Base-by-base conservation (phyloP, 2,329 filamentous ascomycete species). In the Diplodia seriata region DNA sequence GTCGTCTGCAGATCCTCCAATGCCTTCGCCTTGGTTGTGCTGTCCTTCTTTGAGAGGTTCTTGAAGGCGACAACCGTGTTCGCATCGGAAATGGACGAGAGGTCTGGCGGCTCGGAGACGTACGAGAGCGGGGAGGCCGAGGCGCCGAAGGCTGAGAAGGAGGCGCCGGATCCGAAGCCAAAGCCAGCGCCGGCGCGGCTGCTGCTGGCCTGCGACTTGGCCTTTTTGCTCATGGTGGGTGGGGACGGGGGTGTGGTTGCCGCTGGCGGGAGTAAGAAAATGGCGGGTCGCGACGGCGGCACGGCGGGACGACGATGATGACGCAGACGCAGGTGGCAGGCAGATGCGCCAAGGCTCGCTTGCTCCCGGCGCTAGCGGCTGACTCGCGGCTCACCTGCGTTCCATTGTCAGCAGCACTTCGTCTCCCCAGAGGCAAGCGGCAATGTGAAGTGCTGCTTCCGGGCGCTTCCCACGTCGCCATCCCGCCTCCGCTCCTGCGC, bases 51-150 rank as follows among this genome's bases (percentile, higher is more conserved):
- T 62, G 90, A 85, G 3, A 97, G 81, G 73, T 96, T 97, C 80
- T 97, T 97, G 81, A 97, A 92, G n/a, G 90, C 88, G 15, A 98
- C 93, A 47, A 94, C 88, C 47, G 94, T 84, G 74, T 95, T 91
- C 8, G 93, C 86, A 73, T 97, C 90, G 54, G 89, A 90, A 69
- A 99, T 88, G 53, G 82, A 82, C 40, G 89, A 88, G 72, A 97
- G 87, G 74, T 97, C 91, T 57, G 92, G 91, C 11, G 93, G 92
- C 74, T 97, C 93, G 65, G 91, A 85, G 64, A 98, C 87, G 81
- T 97, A 97, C 54, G 94, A 97, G 49, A 99, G 85, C 54, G 82
- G 82, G n/a, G 88, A 90, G 2, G 85, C 81, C 33, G 83, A 81
- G 66, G 78, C 76, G 59, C 82, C 81, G 66, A 84, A 82, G 12